phyloP scores from a whole-genome alignment of 306 rosid species.

The Leucaena leucocephala region DNA sequence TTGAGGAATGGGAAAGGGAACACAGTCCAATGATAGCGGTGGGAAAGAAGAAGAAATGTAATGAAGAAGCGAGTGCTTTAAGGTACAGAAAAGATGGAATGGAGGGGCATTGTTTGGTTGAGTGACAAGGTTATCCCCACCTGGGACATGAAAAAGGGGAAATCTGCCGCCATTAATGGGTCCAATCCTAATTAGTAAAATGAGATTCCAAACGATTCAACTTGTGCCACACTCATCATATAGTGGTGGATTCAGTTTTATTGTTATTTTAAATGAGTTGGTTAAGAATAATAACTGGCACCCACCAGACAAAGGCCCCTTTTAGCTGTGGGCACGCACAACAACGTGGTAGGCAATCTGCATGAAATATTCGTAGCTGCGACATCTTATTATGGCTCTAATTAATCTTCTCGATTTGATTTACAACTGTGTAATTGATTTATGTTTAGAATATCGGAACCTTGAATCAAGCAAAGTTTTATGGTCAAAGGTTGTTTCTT shows the following conservation, averaged over 20 bases:
- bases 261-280: neutral
- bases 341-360: constrained; percentile 18
- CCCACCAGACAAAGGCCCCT: neutral
- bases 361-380: neutral
- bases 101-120: neutral
- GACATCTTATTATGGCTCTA: neutral
- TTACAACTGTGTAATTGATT: neutral
- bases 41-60: neutral
- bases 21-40: neutral
- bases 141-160: neutral
- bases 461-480: constrained; percentile 39
- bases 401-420: neutral
- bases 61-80: neutral
- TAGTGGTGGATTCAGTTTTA: neutral
- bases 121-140: neutral
- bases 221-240: neutral
- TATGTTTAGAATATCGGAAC: neutral
- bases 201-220: neutral
- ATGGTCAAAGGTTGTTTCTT: constrained; percentile 46
- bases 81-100: neutral
- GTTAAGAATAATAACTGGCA: neutral
- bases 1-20: neutral
- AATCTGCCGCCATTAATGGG: constrained; percentile 1
- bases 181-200: neutral
- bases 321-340: neutral